Base-by-base conservation (phyloP, 2,329 filamentous ascomycete species). In the Beauveria bassiana region DNA sequence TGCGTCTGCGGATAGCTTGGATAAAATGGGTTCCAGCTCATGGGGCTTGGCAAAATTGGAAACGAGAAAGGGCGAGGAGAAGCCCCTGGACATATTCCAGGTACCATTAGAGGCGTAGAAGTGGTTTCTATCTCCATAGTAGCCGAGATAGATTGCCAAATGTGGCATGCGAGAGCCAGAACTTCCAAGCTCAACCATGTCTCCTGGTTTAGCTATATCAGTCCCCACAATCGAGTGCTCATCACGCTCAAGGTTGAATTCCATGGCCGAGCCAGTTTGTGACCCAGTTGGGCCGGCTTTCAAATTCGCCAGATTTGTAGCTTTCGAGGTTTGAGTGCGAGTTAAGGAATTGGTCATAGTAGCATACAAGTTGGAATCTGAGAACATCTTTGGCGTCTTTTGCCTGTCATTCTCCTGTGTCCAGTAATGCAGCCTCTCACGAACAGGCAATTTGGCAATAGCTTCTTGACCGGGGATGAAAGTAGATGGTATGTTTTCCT, bases 91-190 rank as follows among this genome's bases (percentile, higher is more conserved):
- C 9, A 76, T 75, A 18, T 79, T 67, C 68, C 83, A 79, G 73
- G 78, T 79, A 64, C 82, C 83, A 18, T 75, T 79, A 65, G 70
- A 76, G 34, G 79, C 78, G 68, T 84, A 85, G 68, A 80, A 84
- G 68, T 85, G 81, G 65, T 83, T 74, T 47, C 78, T 73, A 20
- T 77, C 77, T 45, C 79, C 76, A 64, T 81, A 76, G 59, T 72
- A 77, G 16, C 82, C 82, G 8, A 86, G 72, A 65, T 80, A 83
- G 50, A 86, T 69, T 14, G 77, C 83, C 50, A 86, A 72, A 18
- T 82, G 64, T 5, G 79, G 78, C 22, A 78, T 71, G 28, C 79
- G 73, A 12, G 76, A 77, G n/a, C 72, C 70, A 9, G 71, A 66
- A 34, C 70, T 70, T 46, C 69, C 71, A 42, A 75, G 74, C 31